phyloP scores from a whole-genome alignment of 2,329 filamentous ascomycete genomes.

The Dothistroma septosporum region DNA sequence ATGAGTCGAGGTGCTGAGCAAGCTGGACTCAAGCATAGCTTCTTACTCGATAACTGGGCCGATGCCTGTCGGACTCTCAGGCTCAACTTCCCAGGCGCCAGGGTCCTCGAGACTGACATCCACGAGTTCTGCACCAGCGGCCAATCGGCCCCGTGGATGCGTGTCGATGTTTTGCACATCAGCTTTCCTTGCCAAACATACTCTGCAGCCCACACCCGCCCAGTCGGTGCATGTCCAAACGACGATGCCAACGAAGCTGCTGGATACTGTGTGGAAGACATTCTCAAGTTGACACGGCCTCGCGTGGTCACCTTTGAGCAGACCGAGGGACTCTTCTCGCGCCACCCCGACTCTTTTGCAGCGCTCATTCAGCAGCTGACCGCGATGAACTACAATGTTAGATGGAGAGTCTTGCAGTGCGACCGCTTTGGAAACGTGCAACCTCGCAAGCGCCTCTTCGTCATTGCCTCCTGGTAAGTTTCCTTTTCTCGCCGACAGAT shows the following conservation, averaged over 20 bases:
- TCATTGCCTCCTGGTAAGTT: constrained; percentile 52
- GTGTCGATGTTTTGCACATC: constrained; percentile 66
- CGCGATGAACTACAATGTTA: constrained; percentile 61
- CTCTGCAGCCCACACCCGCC: constrained; percentile 64
- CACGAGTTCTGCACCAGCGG: constrained; percentile 49
- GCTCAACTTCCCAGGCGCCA: constrained; percentile 51
- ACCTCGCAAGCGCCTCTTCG: constrained; percentile 45
- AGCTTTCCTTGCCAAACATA: constrained; percentile 76
- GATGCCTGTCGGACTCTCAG: constrained; percentile 57
- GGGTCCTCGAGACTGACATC: constrained; percentile 16
- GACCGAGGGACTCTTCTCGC: constrained; percentile 61
- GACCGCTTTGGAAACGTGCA: constrained; percentile 51
- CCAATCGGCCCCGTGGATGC: not conserved
- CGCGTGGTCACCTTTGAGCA: constrained; percentile 75
- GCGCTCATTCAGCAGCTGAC: constrained; percentile 62
- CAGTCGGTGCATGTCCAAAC: constrained; percentile 41
- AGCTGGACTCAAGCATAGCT: constrained; percentile 57
- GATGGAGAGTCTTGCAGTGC: constrained; percentile 60
- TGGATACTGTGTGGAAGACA: constrained; percentile 40
- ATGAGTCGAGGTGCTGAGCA: constrained; percentile 59
- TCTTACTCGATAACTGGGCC: constrained; percentile 53
- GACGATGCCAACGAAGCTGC: constrained; percentile 65
- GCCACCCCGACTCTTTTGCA: constrained; percentile 51
- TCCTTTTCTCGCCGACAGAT: not conserved
- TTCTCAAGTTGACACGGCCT: constrained; percentile 59